A percentile compares a stretch with the other conserved stretches of the same genome.
phyloP scores from a whole-genome alignment of 2,329 filamentous ascomycete genomes.

The Exophiala phaeomuriformis region DNA sequence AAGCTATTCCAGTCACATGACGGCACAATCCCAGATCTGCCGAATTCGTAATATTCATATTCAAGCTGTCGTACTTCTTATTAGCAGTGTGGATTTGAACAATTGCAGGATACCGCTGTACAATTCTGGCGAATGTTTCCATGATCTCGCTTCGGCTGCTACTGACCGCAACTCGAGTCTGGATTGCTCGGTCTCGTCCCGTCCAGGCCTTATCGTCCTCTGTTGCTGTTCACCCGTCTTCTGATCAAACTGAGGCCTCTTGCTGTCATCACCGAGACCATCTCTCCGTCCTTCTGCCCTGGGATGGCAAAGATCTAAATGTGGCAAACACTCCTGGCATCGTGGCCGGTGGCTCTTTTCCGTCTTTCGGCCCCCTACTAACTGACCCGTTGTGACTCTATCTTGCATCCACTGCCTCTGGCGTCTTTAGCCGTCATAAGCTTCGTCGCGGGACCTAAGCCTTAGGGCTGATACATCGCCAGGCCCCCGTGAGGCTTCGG shows the following conservation, averaged over 20 bases:
- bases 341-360: neutral
- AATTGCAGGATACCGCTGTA: too few species aligned
- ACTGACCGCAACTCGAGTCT: too few species aligned
- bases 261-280: neutral
- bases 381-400: neutral
- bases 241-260: neutral
- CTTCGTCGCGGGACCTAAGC: conserved; percentile 6
- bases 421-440: conserved; percentile 7
- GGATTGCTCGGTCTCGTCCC: too few species aligned
- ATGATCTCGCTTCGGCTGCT: too few species aligned
- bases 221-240: neutral
- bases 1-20: neutral
- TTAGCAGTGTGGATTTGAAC: too few species aligned
- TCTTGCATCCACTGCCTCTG: conserved; percentile 5
- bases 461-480: conserved; percentile 9
- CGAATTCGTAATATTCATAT: too few species aligned
- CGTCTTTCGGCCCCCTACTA: conserved; percentile 2
- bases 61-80: too few species aligned
- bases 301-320: neutral
- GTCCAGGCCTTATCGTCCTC: neutral
- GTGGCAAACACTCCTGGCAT: neutral
- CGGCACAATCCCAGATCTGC: neutral
- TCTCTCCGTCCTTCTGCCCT: neutral
- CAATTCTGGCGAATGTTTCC: too few species aligned
- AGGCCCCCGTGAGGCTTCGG: conserved; percentile 3